These are phyloP conservation scores for Ramularia endophylla DNA, from an alignment of 2,329 filamentous ascomycete genomes.

Conservation along the genomic window DNA sequence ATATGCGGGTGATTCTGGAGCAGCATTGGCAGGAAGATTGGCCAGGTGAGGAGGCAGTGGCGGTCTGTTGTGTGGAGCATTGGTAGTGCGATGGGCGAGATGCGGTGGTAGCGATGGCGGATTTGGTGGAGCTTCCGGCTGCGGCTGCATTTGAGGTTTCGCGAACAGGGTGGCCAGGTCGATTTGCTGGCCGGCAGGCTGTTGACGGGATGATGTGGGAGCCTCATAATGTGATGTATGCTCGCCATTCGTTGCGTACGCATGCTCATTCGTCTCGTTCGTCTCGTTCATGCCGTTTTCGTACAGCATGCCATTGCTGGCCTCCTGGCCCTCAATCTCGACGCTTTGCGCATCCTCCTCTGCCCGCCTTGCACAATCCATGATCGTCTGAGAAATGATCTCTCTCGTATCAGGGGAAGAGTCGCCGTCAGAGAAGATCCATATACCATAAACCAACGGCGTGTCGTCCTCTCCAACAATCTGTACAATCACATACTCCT, in stretches of 20 bases:
- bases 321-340: too few species aligned
- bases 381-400: slow-evolving; percentile 50
- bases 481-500: slow-evolving; percentile 57
- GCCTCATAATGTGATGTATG: slow-evolving; percentile 40
- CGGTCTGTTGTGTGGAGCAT: slow-evolving; percentile 7
- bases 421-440: slow-evolving; percentile 59
- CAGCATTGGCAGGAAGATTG: neutral
- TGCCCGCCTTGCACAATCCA: slow-evolving; percentile 49
- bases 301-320: slow-evolving; percentile 2
- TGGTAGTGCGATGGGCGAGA: neutral
- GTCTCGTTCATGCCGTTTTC: too few species aligned
- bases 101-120: too few species aligned
- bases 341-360: slow-evolving; percentile 20
- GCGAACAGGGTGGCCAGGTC: slow-evolving; percentile 24
- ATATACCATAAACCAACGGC: slow-evolving; percentile 52
- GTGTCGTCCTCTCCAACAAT: slow-evolving; percentile 32
- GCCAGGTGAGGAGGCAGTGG: slow-evolving; percentile 5
- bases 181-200: slow-evolving; percentile 34
- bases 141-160: slow-evolving; percentile 9
- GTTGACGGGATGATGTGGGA: slow-evolving; percentile 47
- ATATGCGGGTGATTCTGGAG: neutral
- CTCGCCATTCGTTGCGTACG: neutral
- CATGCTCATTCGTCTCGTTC: too few species aligned
- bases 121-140: too few species aligned
- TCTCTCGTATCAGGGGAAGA: slow-evolving; percentile 37